Base-by-base conservation (phyloP, 1,284 basidiomycete genomes). In the Ganoderma boninense region DNA sequence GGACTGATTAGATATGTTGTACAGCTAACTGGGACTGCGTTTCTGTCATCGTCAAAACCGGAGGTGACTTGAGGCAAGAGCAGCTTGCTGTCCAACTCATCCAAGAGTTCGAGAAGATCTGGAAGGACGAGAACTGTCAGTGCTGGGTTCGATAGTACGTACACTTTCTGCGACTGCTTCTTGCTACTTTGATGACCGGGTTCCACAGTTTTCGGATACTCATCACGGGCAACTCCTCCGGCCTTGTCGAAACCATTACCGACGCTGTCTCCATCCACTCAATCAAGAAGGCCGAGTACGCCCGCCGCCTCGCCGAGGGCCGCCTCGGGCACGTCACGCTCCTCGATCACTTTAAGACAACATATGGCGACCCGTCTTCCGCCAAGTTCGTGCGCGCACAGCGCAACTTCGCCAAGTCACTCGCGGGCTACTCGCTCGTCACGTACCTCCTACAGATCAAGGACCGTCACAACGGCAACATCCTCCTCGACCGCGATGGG, bases 211-310 rank as follows among this genome's bases (percentile, higher is more conserved):
- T 84, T 77, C 91, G 95, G 6, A 99, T 99, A 71, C 84, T 99
- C 64, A 98, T 99, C 73, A 98, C 97, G 1, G 96, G 96, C 29
- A 95, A 95, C 71, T 91, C 90, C 11, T 98, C 97, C 23, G 98
- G 97, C 13, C 82, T 99, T 66, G 95, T 97, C 8, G 96, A 97
- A 82, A 97, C 96, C 0, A 97, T 97, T 72, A 97, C 95, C 7
- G 98, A 99, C 77, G 95, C 97, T 0, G 95, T 99, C 2, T 98
- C 97, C 16, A 96, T 99, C 76, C 98, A 99, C 81, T 99, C 97
- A 11, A 98, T 99, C 82, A 99, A 99, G 86, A 99, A 99, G 83
- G 94, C 96, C 4, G 97, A 98, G 78, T 99, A 99, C 81, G 95
- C 96, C 2, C 88, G 95, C 69, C 87, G 96, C 70, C 84, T 97